Evolutionary conservation across 108 stramenopile species (phyloP).

Genomic region (Licmophora abbreviata): DNA sequence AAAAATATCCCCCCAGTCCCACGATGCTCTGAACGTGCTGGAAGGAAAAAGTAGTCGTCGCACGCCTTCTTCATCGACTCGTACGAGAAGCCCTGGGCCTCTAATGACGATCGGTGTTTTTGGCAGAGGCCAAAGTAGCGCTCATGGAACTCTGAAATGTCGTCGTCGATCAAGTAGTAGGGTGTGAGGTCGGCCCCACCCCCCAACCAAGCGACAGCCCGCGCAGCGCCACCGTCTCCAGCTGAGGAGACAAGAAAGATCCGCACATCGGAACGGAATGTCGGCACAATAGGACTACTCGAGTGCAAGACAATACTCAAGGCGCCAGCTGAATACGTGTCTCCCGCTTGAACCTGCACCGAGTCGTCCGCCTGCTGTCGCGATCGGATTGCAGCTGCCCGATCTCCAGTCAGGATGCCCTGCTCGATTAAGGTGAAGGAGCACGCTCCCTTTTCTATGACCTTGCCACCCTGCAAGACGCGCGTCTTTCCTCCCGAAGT

Average conservation of each 20-base stretch:
- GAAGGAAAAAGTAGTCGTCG: conserved; percentile 93
- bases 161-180: conserved; percentile 82
- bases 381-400: conserved; percentile 68
- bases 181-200: conserved; percentile 90
- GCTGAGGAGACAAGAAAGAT: conserved; percentile 54
- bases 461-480: conserved; percentile 77
- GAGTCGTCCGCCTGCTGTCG: conserved; percentile 36
- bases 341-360: conserved; percentile 52
- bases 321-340: conserved; percentile 83
- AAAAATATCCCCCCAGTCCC: conserved; percentile 95
- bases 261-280: conserved; percentile 88
- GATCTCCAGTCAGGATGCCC: conserved; percentile 55
- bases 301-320: conserved; percentile 86
- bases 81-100: conserved; percentile 44
- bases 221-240: not conserved
- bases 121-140: conserved; percentile 56
- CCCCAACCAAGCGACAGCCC: conserved; percentile 59
- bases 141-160: conserved; percentile 70
- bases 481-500: conserved; percentile 74
- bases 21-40: conserved; percentile 85
- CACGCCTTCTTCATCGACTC: conserved; percentile 61
- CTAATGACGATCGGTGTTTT: conserved; percentile 18
- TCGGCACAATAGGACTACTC: conserved; percentile 62
- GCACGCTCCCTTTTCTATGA: conserved; percentile 92
- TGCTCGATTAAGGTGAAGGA: conserved; percentile 72